A percentile compares a stretch with the other conserved stretches of the same genome.
These are phyloP conservation scores for Notholithocarpus densiflorus DNA, from an alignment of 306 rosid species.

Conservation along the genomic window DNA sequence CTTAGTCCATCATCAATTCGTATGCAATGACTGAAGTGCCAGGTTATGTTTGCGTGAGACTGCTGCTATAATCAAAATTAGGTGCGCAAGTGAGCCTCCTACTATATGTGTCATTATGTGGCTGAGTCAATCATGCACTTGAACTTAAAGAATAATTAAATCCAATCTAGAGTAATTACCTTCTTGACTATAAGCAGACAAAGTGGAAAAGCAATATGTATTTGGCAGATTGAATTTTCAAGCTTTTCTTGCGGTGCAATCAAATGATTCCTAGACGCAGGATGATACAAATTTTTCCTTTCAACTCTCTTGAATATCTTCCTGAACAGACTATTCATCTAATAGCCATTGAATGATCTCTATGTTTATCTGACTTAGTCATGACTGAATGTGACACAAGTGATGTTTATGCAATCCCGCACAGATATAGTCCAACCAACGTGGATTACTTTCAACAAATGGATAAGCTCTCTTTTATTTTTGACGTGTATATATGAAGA, in stretches of 20 bases:
- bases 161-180: neutral
- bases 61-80: neutral
- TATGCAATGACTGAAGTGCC: neutral
- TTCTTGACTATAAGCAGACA: neutral
- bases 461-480: neutral
- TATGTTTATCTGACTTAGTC: neutral
- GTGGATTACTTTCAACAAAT: neutral
- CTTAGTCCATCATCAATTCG: neutral
- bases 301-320: neutral
- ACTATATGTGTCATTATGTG: neutral
- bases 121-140: neutral
- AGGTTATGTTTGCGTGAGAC: neutral
- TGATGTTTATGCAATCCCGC: neutral
- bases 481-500: conserved; percentile 5
- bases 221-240: neutral
- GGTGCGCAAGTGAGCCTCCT: neutral
- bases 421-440: neutral
- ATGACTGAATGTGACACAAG: neutral
- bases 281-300: neutral
- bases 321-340: no score
- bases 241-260: neutral
- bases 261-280: neutral
- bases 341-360: no score
- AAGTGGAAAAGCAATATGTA: neutral
- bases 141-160: neutral